Conservation (phyloP, 2,329 filamentous ascomycete species). For the Claviceps lovelessii region DNA sequence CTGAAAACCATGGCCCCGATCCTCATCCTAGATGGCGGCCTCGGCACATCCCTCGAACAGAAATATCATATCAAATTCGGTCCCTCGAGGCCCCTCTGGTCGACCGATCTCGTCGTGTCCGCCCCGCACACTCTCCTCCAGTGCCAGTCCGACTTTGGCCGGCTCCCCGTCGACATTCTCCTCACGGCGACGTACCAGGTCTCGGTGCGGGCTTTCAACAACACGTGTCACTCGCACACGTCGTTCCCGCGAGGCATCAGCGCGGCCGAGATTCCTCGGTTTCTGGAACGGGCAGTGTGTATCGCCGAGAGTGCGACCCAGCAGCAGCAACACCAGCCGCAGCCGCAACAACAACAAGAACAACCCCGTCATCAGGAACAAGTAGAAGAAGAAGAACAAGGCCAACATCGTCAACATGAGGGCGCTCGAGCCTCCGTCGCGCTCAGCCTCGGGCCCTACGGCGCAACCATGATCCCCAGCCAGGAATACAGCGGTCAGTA, state of each 20-base stretch:
- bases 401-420: neutral
- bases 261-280: conserved; percentile 23
- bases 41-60: conserved; percentile 52
- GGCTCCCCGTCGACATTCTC: conserved; percentile 45
- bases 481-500: conserved; percentile 53
- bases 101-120: conserved; percentile 48
- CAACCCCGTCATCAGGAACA: neutral
- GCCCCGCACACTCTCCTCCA: conserved; percentile 34
- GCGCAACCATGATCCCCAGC: conserved; percentile 50
- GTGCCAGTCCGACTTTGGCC: conserved; percentile 42
- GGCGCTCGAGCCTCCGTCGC: conserved; percentile 24
- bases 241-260: conserved; percentile 30
- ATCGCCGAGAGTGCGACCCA: conserved; percentile 25
- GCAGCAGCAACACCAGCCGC: neutral
- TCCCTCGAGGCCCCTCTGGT: conserved; percentile 47
- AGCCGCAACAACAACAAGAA: neutral
- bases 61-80: conserved; percentile 38
- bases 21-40: conserved; percentile 47
- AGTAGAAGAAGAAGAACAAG: neutral
- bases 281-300: conserved; percentile 28
- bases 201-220: conserved; percentile 40
- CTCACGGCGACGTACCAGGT: conserved; percentile 56
- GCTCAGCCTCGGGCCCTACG: conserved; percentile 51
- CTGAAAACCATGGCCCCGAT: conserved; percentile 2
- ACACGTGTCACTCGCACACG: conserved; percentile 25